Evolutionary conservation across 1,139 yeast species (phyloP), one percentile per base, ranked within the genome.

Genomic region (Chernovozyma aurita): DNA sequence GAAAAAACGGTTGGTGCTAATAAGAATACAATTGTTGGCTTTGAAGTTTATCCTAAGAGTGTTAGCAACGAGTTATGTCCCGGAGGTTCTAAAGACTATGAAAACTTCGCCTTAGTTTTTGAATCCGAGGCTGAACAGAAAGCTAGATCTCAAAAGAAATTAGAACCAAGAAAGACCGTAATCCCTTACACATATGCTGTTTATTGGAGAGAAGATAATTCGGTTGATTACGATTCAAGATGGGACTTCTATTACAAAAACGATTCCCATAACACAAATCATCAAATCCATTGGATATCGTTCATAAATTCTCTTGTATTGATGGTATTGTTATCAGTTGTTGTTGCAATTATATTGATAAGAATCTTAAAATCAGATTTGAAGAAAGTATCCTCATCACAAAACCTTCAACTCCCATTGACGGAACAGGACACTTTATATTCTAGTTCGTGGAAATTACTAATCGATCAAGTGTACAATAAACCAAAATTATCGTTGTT

Each of bases 1-100:
- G 82, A 80, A 24, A 51, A 46, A 20, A 27, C 40, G 11, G 44
- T 46, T 51, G 62, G 45, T 8, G 71, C 71, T 3, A 56, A 64
- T 35, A 28, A 28, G 7, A 65, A 73, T 46, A 73, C 85, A 2
- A 85, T 88, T 47, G 95, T 87, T 17, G 97, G 95, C 0, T 85
- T 87, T 49, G 97, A 88, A 61, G 87, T 86, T 7, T 87, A 87
- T 51, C 96, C 96, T 9, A 82, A 79, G 55, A 82, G 94, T 39
- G 90, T 85, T 12, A 65, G 73, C 33, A 81, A 78, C 50, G 75
- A 63, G 44, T 67, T 69, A 29, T 83, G 92, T 52, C 90, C 90
- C 2, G 88, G 88, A 5, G 76, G 82, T 2, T 67, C 80, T 3
- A 78, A 73, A 45, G 59, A 73, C 48, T 81, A 70, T 52, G 63